These are phyloP conservation scores for Phytopythium oedochilum DNA, from an alignment of 352 stramenopile genomes.

Conservation along the genomic window DNA sequence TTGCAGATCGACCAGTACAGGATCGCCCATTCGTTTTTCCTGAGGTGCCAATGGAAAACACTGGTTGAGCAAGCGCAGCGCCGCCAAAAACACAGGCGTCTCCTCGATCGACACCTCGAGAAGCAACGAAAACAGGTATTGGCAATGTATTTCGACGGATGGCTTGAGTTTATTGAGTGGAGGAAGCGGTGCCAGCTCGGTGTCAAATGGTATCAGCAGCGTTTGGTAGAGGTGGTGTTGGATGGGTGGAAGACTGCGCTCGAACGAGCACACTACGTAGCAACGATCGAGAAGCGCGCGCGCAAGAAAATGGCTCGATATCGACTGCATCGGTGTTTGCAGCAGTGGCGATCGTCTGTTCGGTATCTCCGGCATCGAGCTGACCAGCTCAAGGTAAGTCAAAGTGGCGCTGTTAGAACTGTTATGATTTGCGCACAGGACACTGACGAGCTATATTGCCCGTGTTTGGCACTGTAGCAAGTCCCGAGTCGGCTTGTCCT, in stretches of 20 bases:
- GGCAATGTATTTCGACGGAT: background rate
- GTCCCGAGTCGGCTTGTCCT: background rate
- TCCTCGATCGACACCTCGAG: background rate
- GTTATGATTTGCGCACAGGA: background rate
- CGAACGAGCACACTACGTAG: background rate
- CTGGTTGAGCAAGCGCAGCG: background rate
- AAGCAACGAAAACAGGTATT: background rate
- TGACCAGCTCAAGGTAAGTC: background rate
- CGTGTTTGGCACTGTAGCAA: background rate
- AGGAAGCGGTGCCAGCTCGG: background rate
- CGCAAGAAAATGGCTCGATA: background rate
- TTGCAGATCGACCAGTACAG: background rate
- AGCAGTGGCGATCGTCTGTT: background rate
- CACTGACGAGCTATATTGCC: background rate
- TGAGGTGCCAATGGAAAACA: background rate
- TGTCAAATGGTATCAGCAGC: background rate
- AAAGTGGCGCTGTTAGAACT: background rate
- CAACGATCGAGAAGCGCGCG: background rate
- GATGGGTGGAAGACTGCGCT: background rate
- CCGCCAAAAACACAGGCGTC: background rate
- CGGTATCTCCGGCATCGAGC: background rate
- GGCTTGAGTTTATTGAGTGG: background rate
- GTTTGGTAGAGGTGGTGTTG: background rate
- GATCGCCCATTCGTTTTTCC: background rate
- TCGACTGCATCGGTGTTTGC: background rate